phyloP scores from a whole-genome alignment of 2,329 filamentous ascomycete genomes.

The Trichocomaceae sp. region DNA sequence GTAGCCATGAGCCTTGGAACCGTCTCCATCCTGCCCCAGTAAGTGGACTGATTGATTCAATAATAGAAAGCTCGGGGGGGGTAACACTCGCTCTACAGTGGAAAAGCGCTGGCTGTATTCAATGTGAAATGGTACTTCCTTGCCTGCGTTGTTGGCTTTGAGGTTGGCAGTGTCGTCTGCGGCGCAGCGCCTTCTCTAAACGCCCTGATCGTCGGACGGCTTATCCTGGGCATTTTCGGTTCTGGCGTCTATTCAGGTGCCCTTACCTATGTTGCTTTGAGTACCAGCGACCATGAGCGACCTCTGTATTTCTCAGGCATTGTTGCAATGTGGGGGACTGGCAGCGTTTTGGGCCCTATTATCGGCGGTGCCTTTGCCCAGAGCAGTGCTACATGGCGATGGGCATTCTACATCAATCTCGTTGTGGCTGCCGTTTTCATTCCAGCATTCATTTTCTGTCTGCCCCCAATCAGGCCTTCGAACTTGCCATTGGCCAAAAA shows the following conservation, averaged over 20 bases:
- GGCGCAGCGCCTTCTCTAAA: constrained; percentile 41
- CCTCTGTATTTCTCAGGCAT: constrained; percentile 27
- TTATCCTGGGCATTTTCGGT: constrained; percentile 28
- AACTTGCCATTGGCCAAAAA: constrained; percentile 17
- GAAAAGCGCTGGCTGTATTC: background rate
- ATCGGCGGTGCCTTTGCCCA: constrained; percentile 33
- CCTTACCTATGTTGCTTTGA: constrained; percentile 23
- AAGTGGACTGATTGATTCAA: background rate
- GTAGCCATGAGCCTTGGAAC: background rate
- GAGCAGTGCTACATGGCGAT: constrained; percentile 23
- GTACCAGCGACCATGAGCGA: constrained; percentile 21
- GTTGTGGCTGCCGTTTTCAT: constrained; percentile 37
- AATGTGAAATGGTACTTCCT: background rate
- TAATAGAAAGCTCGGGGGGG: background rate
- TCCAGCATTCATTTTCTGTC: constrained; percentile 39
- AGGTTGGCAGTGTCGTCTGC: constrained; percentile 32
- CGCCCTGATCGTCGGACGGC: constrained; percentile 41
- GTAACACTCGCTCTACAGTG: background rate
- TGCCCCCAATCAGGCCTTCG: constrained; percentile 25
- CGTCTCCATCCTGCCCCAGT: background rate
- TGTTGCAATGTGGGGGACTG: constrained; percentile 30
- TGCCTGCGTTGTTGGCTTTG: constrained; percentile 17
- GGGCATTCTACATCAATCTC: constrained; percentile 48
- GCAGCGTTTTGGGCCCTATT: constrained; percentile 33
- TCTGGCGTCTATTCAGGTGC: constrained; percentile 27